Evolutionary conservation across 352 stramenopile species (phyloP).

Genomic region (Globisporangium ultimum): DNA sequence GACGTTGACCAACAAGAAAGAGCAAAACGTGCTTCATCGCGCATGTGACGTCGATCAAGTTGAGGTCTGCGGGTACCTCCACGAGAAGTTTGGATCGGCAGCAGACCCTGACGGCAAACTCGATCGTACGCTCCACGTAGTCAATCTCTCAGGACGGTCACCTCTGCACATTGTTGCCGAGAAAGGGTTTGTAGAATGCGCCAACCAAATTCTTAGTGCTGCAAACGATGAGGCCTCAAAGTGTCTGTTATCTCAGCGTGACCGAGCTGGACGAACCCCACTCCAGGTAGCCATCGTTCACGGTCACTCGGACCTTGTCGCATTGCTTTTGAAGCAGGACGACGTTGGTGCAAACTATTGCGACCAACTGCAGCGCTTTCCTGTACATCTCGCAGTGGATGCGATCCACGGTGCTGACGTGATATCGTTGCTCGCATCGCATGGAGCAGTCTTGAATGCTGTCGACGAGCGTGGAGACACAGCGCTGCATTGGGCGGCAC

Average conservation of each 20-base stretch:
- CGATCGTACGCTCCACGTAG: conserved; percentile 19
- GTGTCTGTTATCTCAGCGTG: conserved; percentile 21
- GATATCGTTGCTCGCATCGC: conserved; percentile 22
- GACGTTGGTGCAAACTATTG: conserved; percentile 17
- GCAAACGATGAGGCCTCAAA: conserved; percentile 5
- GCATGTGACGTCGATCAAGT: conserved; percentile 63
- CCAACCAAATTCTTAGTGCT: conserved; percentile 33
- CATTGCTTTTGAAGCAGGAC: conserved; percentile 24
- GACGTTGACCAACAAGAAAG: conserved; percentile 21
- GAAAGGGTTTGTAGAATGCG: conserved; percentile 52
- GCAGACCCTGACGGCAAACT: too few species aligned
- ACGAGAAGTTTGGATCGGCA: conserved; percentile 17
- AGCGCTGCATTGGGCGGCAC: conserved; percentile 60
- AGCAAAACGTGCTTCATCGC: conserved; percentile 49
- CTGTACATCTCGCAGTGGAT: conserved; percentile 42
- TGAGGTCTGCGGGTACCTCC: conserved; percentile 43
- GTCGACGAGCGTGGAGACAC: conserved; percentile 66
- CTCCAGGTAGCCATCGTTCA: conserved; percentile 39
- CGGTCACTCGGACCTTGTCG: conserved; percentile 30
- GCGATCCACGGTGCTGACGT: conserved; percentile 12
- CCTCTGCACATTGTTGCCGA: conserved; percentile 45
- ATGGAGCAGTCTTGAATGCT: conserved; percentile 40
- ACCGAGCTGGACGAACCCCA: conserved; percentile 24
- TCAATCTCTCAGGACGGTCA: conserved; percentile 26
- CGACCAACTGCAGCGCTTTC: conserved; percentile 32